Conservation (phyloP, 73 alveolate genomes). For the Effrenium voratum region DNA sequence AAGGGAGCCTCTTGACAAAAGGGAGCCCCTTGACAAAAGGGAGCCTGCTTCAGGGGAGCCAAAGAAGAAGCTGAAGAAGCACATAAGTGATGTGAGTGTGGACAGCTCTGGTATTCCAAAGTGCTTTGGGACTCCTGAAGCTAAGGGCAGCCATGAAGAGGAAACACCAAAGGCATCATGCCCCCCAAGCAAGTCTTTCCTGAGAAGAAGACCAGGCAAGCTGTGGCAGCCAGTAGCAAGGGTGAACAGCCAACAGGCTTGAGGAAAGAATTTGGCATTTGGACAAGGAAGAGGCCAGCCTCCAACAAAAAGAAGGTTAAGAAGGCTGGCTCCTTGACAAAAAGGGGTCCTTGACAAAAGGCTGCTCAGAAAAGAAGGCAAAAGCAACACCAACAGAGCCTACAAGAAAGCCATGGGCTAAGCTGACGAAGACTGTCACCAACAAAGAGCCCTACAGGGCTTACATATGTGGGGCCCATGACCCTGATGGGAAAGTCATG, state of each 20-base stretch:
- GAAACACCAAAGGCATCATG: background rate
- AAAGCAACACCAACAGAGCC: background rate
- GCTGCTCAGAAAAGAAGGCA: no score
- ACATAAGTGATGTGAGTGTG: background rate
- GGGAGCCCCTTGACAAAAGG: background rate
- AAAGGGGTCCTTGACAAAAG: no score
- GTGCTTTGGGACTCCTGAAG: background rate
- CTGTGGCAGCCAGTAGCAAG: background rate
- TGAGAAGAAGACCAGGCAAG: no score
- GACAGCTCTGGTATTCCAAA: background rate
- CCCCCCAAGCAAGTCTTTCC: background rate
- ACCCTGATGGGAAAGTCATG: background rate
- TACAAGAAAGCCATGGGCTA: background rate
- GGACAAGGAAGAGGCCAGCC: background rate
- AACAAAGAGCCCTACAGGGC: background rate
- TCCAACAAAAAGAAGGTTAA: background rate
- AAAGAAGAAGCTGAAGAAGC: background rate
- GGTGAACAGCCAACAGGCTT: background rate
- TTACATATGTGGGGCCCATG: background rate
- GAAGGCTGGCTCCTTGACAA: background rate
- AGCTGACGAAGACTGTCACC: background rate
- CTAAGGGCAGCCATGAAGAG: background rate
- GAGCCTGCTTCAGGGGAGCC: no score
- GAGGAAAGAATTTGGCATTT: background rate
- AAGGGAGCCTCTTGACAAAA: no score